A percentile compares a stretch with the other conserved stretches of the same genome.
Conservation (phyloP, 345 rosid species). For the Salix udensis region DNA sequence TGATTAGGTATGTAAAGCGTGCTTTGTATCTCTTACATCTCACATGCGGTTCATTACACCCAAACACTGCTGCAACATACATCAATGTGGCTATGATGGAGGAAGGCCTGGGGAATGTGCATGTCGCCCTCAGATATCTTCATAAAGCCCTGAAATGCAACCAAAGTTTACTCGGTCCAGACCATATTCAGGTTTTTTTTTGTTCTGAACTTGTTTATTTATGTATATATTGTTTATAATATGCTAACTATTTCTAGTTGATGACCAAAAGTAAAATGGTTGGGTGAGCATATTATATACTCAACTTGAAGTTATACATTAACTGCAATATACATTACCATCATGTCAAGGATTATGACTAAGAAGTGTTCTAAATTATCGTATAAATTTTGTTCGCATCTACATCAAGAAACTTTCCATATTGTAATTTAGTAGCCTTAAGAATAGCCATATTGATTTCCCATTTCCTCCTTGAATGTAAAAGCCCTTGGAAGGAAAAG, state of each 20-base stretch:
- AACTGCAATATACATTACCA: background rate
- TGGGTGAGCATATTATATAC: background rate
- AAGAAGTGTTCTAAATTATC: background rate
- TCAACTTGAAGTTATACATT: background rate
- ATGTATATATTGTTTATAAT: background rate
- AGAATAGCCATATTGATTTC: constrained; percentile 1
- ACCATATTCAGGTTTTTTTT: constrained; percentile 88
- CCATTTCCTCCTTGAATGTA: background rate
- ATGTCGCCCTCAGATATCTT: constrained; percentile 95
- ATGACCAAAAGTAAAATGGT: background rate
- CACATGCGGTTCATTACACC: constrained; percentile 97
- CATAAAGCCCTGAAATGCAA: constrained; percentile 96
- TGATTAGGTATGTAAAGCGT: constrained; percentile 90
- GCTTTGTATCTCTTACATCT: constrained; percentile 95
- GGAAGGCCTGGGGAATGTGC: constrained; percentile 99
- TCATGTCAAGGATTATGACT: background rate
- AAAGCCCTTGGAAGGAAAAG: background rate
- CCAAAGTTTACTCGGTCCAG: constrained; percentile 92
- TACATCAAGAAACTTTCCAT: background rate
- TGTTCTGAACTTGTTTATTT: background rate
- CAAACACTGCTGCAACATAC: constrained; percentile 98
- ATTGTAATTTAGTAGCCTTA: constrained; percentile 2
- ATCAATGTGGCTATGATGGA: constrained; percentile 99
- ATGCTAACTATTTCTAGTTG: background rate
- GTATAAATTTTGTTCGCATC: background rate